phyloP scores from a whole-genome alignment of 2,329 filamentous ascomycete species.

The Plenodomus tracheiphilus region DNA sequence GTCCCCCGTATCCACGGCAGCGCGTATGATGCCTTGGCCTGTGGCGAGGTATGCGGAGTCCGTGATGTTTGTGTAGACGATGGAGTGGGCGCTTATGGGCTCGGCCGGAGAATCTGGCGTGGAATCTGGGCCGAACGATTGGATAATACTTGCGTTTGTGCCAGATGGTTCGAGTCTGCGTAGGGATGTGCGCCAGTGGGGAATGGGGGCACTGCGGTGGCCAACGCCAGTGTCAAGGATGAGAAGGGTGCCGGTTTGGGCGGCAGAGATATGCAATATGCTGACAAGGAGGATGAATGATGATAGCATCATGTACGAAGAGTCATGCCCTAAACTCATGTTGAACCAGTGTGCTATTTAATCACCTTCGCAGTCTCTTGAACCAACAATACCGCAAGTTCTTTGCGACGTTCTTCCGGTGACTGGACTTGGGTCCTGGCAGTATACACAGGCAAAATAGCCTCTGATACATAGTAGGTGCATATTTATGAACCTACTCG shows the following conservation, averaged over 20 bases:
- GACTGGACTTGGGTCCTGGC: not conserved
- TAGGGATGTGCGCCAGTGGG: slow-evolving; percentile 16
- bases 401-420: not conserved
- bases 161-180: slow-evolving; percentile 11
- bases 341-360: not conserved
- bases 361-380: too few relatives aligned
- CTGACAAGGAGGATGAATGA: slow-evolving; percentile 1
- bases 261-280: not conserved
- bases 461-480: not conserved
- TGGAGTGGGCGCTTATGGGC: slow-evolving; percentile 7
- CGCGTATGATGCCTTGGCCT: slow-evolving; percentile 12
- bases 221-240: slow-evolving; percentile 18
- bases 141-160: slow-evolving; percentile 9
- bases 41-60: slow-evolving; percentile 10
- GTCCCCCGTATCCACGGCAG: slow-evolving; percentile 8
- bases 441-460: not conserved
- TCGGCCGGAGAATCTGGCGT: not conserved
- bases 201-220: slow-evolving; percentile 13
- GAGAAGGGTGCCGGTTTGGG: slow-evolving; percentile 3
- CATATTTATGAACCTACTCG: not conserved
- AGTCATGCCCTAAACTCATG: not conserved
- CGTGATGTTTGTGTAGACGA: slow-evolving; percentile 9
- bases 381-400: too few relatives aligned
- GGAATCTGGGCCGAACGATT: slow-evolving; percentile 7
- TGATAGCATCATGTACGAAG: not conserved